Base-by-base conservation (phyloP, 2,329 filamentous ascomycete species). In the Stromatinia cepivora region DNA sequence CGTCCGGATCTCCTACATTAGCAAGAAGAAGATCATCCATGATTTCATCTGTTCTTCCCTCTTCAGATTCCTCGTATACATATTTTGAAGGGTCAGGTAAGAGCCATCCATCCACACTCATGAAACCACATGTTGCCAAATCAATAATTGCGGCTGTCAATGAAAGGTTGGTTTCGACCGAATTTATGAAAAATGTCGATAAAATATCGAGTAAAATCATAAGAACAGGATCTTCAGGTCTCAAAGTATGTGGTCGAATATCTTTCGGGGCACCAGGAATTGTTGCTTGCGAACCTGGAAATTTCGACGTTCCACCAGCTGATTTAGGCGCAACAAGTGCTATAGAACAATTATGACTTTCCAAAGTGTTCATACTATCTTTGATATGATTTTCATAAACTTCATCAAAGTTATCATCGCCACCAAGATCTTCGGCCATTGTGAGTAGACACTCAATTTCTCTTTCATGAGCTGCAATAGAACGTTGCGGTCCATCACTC, bases 71-170 rank as follows among this genome's bases (percentile, higher is more conserved):
- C 11, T 83, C 82, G 70, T 87, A 91, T 8, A 82, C 81, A 76
- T 89, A 91, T 70, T 82, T 84, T n/a, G 81, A 83, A 5, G 92
- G 91, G 66, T 90, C 88, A 22, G 92, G 89, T 8, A 94, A 83
- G 42, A 98, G 82, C 94, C 95, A 99, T n/a, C 92, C 91, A 76
- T 97, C 93, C 17, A 97, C 84, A 28, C 89, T 88, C 77, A 97
- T 90, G 72, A 92, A 91, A 8, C 93, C 91, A 75, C 95, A 98
- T 0, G 92, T 88, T 15, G 92, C 92, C 53, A 99, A 83, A 73
- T 92, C 91, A 39, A 96, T 86, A 56, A 98, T 84, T 0, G 91
- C 87, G 75, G 96, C 92, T 0, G 94, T 98, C 1, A 97, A 84
- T 0, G 91, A 91, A 4, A 99, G 82, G 74, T 99, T 99, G 3